Evolutionary conservation across 371 early-diverging fungal genomes (phyloP), one percentile per base, ranked within the genome.

Genomic region (Mucor sp.): DNA sequence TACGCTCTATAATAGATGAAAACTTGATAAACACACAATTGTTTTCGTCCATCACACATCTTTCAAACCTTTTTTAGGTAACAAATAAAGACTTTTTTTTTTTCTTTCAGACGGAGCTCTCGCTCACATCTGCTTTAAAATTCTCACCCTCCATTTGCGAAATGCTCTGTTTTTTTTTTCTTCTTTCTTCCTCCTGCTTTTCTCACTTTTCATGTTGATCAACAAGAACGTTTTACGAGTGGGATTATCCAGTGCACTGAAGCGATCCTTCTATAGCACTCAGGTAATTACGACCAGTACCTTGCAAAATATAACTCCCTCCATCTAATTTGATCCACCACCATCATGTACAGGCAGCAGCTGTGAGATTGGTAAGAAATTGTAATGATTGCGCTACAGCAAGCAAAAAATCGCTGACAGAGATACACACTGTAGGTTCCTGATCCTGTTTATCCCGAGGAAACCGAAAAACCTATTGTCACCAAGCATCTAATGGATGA

Each of bases 401-500:
- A 37, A 37, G 14, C 14, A 37, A 14, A 37, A 14, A 14, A 12
- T 19, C 21, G 50, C 50, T 50, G 50, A 50, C 44, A 50, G 25
- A 50, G n/a, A n/a, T 47, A 19, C 12, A 50, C 12, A 48, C 25
- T 60, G 8, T 56, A 56, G 27, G 8, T 56, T 27, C 32, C 56
- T 6, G 19, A 56, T 28, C 27, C 4, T 56, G 32, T 17, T 4
- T 32, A 9, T 17, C 56, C 28, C 0, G 32, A 30, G 15, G 32
- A 28, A 5, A 30, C 17, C 2, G 32, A 56, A n/a, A 56, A 32
- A 0, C 58, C 19, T 9, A 14, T 21, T 17, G 44, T 64, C 8
- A 15, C 43, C 25, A 17, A 39, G 2, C 35, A 58, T 25, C 62
- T 91, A 47, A 74, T 80, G 1, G 97, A 97, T 72, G 81, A 81